Evolutionary conservation across 208 protist genomes (phyloP).

Genomic region (Leptomonas pyrrhocoris): DNA sequence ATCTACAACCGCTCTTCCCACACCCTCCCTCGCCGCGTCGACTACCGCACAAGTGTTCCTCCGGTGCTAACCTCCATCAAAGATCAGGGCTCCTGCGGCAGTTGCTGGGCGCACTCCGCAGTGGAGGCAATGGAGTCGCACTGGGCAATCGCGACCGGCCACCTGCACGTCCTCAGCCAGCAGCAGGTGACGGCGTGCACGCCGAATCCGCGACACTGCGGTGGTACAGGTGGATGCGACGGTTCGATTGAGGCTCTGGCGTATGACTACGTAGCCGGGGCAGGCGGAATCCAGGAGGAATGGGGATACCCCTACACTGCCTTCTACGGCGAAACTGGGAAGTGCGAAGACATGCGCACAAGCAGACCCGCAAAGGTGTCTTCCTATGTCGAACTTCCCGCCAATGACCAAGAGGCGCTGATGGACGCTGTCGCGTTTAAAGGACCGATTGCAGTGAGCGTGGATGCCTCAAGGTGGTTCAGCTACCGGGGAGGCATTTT

Average conservation of each 20-base stretch:
- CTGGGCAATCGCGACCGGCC: conserved; percentile 55
- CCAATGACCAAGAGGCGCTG: conserved; percentile 59
- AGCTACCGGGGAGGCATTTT: conserved; percentile 81
- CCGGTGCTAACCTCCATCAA: conserved; percentile 71
- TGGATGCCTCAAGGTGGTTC: conserved; percentile 71
- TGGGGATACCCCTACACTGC: conserved; percentile 79
- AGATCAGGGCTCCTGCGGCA: conserved; percentile 81
- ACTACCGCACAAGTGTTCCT: conserved; percentile 43
- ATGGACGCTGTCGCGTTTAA: conserved; percentile 59
- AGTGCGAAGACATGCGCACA: conserved; percentile 37
- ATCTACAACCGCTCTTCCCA: conserved; percentile 15
- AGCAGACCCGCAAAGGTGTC: conserved; percentile 43
- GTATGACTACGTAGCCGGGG: conserved; percentile 72
- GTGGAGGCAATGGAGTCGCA: conserved; percentile 82
- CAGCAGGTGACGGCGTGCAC: conserved; percentile 94
- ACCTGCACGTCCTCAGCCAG: conserved; percentile 83
- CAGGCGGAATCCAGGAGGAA: conserved; percentile 65
- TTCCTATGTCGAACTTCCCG: conserved; percentile 67
- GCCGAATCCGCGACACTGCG: conserved; percentile 57
- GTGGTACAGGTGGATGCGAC: conserved; percentile 72
- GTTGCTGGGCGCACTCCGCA: conserved; percentile 74
- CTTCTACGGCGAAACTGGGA: conserved; percentile 52
- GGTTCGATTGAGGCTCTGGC: conserved; percentile 80
- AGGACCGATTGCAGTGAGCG: conserved; percentile 82
- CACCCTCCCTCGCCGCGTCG: conserved; percentile 44